A percentile compares a stretch with the other conserved stretches of the same genome.
Evolutionary conservation across 2,329 filamentous ascomycete genomes (phyloP).

Genomic region (Emmonsia crescens): DNA sequence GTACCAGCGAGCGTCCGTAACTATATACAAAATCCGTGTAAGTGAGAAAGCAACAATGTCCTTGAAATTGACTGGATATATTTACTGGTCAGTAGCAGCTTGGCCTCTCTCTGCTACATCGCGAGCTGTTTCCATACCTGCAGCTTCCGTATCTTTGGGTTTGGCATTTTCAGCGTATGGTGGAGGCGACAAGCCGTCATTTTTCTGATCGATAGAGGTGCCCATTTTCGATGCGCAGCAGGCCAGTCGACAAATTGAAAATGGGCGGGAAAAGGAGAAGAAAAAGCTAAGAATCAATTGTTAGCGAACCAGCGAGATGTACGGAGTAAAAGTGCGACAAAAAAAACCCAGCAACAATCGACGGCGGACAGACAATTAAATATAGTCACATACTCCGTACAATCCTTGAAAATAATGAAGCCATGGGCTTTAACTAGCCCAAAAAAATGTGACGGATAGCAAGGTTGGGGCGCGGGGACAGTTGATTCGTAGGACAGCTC

Average conservation of each 20-base stretch:
- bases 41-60: neutral
- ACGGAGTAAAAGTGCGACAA: neutral
- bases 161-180: neutral
- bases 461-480: neutral
- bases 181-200: neutral
- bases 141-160: neutral
- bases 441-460: neutral
- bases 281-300: neutral
- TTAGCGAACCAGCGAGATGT: too few species aligned
- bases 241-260: neutral
- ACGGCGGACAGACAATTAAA: neutral
- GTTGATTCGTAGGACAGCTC: neutral
- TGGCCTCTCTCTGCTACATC: conserved; percentile 37
- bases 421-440: neutral
- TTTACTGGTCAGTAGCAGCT: conserved; percentile 39
- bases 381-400: neutral
- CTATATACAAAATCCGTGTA: conserved; percentile 17
- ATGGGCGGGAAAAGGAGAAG: too few species aligned
- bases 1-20: conserved; percentile 41
- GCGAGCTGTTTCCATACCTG: conserved; percentile 13
- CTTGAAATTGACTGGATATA: neutral
- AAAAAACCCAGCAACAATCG: neutral
- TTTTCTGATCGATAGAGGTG: neutral
- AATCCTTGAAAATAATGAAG: neutral
- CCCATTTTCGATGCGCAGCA: neutral